Evolutionary conservation across 805 yeast genomes (phyloP).

Genomic region (Starmerella cellae): DNA sequence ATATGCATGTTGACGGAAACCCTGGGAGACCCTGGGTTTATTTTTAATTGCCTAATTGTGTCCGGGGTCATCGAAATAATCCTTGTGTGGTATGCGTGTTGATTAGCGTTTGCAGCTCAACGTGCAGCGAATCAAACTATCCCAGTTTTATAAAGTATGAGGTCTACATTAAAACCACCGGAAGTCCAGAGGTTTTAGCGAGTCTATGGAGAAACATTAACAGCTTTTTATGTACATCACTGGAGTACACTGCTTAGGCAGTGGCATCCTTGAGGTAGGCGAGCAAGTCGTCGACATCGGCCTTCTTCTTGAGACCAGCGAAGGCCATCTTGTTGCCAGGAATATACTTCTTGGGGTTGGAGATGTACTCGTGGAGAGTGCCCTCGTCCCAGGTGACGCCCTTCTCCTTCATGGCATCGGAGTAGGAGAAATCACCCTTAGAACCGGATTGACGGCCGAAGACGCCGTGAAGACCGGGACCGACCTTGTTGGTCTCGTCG

Average conservation of each 20-base stretch:
- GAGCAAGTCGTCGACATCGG: conserved; percentile 94
- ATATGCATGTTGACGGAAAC: too few relatives aligned
- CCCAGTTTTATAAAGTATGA: too few relatives aligned
- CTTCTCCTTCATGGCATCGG: conserved; percentile 96
- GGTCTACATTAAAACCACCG: too few relatives aligned
- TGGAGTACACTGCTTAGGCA: conserved; percentile 14
- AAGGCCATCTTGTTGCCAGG: conserved; percentile 99
- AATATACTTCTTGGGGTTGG: conserved; percentile 98
- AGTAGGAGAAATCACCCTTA: conserved; percentile 88
- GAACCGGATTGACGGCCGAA: conserved; percentile 85
- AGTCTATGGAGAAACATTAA: neutral
- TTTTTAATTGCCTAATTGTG: too few relatives aligned
- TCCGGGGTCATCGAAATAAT: too few relatives aligned
- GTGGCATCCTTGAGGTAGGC: conserved; percentile 53
- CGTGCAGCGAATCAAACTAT: too few relatives aligned
- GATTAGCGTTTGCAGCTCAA: too few relatives aligned
- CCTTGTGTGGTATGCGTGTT: too few relatives aligned
- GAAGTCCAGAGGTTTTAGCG: too few relatives aligned
- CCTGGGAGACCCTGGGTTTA: too few relatives aligned
- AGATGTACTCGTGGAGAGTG: conserved; percentile 87
- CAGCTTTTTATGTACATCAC: neutral
- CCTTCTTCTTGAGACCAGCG: conserved; percentile 98
- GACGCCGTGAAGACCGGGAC: conserved; percentile 95
- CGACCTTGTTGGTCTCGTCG: conserved; percentile 92
- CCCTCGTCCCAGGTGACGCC: conserved; percentile 81